phyloP scores from a whole-genome alignment of 345 rosid species.

The Isatis tinctoria region DNA sequence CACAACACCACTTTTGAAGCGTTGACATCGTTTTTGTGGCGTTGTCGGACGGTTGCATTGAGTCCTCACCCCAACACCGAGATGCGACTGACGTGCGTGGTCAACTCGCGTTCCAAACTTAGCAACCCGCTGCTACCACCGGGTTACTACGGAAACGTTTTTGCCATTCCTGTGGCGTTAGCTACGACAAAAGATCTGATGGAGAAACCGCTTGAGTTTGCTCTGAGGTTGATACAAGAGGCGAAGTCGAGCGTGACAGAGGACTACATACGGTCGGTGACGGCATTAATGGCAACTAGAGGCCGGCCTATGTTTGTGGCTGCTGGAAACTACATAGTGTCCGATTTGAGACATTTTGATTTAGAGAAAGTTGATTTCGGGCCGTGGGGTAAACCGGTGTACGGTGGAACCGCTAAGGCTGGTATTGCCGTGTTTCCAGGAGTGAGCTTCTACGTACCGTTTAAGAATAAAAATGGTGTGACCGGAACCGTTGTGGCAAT shows the following conservation, averaged over 20 bases:
- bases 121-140: constrained; percentile 34
- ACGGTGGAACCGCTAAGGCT: constrained; percentile 46
- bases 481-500: constrained; percentile 22
- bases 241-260: constrained; percentile 39
- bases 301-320: constrained; percentile 46
- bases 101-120: constrained; percentile 42
- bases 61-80: constrained; percentile 44
- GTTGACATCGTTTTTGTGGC: constrained; percentile 53
- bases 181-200: constrained; percentile 36
- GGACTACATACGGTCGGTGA: constrained; percentile 30
- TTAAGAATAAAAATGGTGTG: constrained; percentile 37
- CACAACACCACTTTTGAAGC: constrained; percentile 36
- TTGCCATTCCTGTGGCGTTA: constrained; percentile 40
- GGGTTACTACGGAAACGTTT: constrained; percentile 53
- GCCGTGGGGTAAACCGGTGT: constrained; percentile 51
- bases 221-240: constrained; percentile 42
- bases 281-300: constrained; percentile 26
- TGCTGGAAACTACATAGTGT: constrained; percentile 36
- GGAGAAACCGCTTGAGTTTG: constrained; percentile 44
- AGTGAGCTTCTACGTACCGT: constrained; percentile 42
- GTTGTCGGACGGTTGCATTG: constrained; percentile 50
- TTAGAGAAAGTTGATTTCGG: constrained; percentile 48
- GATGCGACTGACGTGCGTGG: constrained; percentile 42
- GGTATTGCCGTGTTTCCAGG: constrained; percentile 40
- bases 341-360: constrained; percentile 45